These are phyloP conservation scores for Eimeria maxima DNA, from an alignment of 169 alveolate genomes.

Conservation along the genomic window DNA sequence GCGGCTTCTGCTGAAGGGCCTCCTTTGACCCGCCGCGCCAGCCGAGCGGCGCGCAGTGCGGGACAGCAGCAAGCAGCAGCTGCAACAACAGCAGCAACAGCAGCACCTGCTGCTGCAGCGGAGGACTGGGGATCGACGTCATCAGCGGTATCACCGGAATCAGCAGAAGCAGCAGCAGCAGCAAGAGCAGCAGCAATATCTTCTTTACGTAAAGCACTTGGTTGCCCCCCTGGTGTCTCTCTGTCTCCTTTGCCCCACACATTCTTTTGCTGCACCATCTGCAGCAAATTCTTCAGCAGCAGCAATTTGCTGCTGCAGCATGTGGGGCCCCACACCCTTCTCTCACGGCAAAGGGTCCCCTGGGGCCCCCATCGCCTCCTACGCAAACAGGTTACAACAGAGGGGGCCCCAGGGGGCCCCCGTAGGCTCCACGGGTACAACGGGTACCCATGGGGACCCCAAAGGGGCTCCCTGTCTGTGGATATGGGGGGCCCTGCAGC, in stretches of 20 bases:
- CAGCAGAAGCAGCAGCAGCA: conserved; percentile 37
- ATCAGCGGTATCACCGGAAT: neutral
- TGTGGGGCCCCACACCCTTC: conserved; percentile 34
- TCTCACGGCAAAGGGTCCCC: neutral
- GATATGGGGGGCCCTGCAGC: neutral
- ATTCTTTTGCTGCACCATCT: neutral
- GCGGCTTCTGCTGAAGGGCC: no score
- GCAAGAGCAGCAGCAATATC: conserved; percentile 22
- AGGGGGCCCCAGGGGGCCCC: conserved; percentile 11
- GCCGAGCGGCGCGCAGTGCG: conserved; percentile 1
- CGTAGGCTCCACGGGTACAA: neutral
- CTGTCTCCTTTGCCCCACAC: neutral
- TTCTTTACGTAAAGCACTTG: neutral
- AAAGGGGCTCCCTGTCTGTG: no score
- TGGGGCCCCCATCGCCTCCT: conserved; percentile 1
- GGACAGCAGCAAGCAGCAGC: neutral
- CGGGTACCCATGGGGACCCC: neutral
- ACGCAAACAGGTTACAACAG: no score
- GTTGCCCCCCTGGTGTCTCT: neutral
- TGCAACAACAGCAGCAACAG: conserved; percentile 17
- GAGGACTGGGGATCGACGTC: neutral
- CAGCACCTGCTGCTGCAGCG: neutral
- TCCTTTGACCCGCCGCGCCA: conserved; percentile 24
- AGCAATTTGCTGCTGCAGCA: conserved; percentile 25
- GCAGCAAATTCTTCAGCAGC: neutral